Conservation (phyloP, 352 stramenopile genomes). For the Globisporangium nodosum region DNA sequence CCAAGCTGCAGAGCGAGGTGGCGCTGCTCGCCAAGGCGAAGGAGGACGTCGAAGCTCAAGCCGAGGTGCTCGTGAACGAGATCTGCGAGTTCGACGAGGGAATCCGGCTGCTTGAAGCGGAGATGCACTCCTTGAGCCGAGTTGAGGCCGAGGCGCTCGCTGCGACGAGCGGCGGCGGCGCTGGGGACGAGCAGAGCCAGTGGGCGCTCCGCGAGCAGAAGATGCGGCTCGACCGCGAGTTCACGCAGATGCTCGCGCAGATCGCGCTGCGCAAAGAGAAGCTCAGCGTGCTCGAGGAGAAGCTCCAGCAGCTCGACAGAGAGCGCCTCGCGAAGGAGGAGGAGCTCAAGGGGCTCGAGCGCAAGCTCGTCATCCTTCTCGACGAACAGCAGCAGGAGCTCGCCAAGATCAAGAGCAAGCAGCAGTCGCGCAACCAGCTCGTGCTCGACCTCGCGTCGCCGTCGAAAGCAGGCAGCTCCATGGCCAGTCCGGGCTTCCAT, state of each 20-base stretch:
- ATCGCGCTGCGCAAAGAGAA: slow-evolving; percentile 91
- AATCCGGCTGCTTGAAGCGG: slow-evolving; percentile 85
- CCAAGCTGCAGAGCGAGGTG: slow-evolving; percentile 92
- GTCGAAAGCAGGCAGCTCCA: background rate
- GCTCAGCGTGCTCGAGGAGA: slow-evolving; percentile 82
- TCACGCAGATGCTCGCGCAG: slow-evolving; percentile 91
- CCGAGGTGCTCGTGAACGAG: slow-evolving; percentile 88
- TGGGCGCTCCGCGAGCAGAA: slow-evolving; percentile 91
- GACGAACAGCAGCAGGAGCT: slow-evolving; percentile 94
- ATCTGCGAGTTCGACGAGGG: slow-evolving; percentile 93
- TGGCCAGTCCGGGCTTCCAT: background rate
- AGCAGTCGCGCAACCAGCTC: slow-evolving; percentile 42
- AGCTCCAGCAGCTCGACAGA: slow-evolving; percentile 82
- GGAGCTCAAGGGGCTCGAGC: slow-evolving; percentile 90
- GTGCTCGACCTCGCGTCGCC: slow-evolving; percentile 36
- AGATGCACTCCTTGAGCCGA: slow-evolving; percentile 91
- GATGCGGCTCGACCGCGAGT: slow-evolving; percentile 92
- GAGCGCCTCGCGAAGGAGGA: slow-evolving; percentile 89
- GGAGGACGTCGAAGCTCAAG: slow-evolving; percentile 77
- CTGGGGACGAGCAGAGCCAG: slow-evolving; percentile 80
- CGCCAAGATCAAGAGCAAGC: slow-evolving; percentile 55
- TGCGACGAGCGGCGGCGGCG: slow-evolving; percentile 15
- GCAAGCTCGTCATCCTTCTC: slow-evolving; percentile 92
- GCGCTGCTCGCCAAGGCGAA: slow-evolving; percentile 89
- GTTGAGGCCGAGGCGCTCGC: slow-evolving; percentile 86